A percentile compares a stretch with the other conserved stretches of the same genome.
Conservation (phyloP, 257 asterid species). For the Ilex asprella region DNA sequence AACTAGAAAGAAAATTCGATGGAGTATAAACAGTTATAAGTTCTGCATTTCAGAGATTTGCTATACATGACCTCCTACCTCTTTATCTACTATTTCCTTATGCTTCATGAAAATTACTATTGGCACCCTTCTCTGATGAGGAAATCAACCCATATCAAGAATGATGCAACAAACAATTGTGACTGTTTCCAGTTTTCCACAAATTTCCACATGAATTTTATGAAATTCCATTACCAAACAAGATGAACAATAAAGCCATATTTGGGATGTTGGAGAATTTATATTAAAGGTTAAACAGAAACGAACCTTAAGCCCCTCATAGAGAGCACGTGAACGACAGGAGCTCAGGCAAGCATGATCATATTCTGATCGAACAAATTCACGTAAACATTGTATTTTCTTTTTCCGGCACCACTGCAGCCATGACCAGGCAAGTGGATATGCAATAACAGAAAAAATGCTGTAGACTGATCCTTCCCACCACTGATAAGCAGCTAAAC, state of each 20-base stretch:
- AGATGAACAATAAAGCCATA: neutral
- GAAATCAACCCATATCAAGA: too few species aligned
- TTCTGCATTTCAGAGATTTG: too few species aligned
- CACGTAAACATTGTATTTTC: conserved; percentile 74
- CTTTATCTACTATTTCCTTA: too few species aligned
- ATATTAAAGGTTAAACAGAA: neutral
- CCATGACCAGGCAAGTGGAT: conserved; percentile 93
- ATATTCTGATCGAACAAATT: conserved; percentile 88
- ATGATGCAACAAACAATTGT: too few species aligned
- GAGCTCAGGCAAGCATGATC: conserved; percentile 94
- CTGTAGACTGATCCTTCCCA: conserved; percentile 89
- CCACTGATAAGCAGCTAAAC: conserved; percentile 81
- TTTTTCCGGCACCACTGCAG: conserved; percentile 74
- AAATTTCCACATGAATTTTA: too few species aligned
- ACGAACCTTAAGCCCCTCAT: conserved; percentile 82
- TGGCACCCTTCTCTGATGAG: too few species aligned
- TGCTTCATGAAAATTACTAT: too few species aligned
- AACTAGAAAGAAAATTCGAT: too few species aligned
- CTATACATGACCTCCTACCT: too few species aligned
- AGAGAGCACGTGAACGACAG: conserved; percentile 90
- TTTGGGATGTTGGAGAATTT: neutral
- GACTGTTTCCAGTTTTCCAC: too few species aligned
- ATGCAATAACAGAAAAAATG: conserved; percentile 52
- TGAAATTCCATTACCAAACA: too few species aligned
- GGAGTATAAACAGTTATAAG: too few species aligned